Evolutionary conservation across 2,329 filamentous ascomycete species (phyloP).

Genomic region (Proliferodiscus dingleyae): DNA sequence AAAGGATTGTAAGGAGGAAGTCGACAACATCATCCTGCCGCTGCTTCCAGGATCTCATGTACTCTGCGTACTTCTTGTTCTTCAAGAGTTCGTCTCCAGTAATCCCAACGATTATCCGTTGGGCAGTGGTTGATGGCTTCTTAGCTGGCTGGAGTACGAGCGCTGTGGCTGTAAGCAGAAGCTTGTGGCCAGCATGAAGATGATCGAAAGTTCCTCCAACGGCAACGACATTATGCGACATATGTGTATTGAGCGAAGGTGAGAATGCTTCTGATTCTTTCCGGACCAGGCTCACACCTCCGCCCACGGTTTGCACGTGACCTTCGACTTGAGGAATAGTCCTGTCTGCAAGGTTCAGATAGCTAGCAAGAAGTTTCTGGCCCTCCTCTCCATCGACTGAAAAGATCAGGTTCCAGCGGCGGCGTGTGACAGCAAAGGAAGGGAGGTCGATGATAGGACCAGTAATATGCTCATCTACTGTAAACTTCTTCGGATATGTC

Average conservation of each 20-base stretch:
- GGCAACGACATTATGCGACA: conserved; percentile 57
- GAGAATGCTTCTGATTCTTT: conserved; percentile 1
- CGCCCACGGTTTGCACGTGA: conserved; percentile 48
- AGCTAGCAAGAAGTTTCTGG: conserved; percentile 49
- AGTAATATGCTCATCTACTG: conserved; percentile 29
- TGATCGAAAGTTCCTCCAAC: conserved; percentile 96
- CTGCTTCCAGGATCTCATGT: conserved; percentile 73
- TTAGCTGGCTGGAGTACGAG: conserved; percentile 58
- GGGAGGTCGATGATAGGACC: conserved; percentile 40
- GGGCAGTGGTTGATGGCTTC: conserved; percentile 34
- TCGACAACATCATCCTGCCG: conserved; percentile 64
- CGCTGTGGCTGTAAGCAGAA: conserved; percentile 84
- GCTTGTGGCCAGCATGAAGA: conserved; percentile 89
- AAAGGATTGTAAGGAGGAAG: conserved; percentile 66
- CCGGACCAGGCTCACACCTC: conserved; percentile 45
- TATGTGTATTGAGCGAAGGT: conserved; percentile 13
- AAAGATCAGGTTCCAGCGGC: conserved; percentile 62
- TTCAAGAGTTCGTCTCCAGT: conserved; percentile 81
- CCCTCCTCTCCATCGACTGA: conserved; percentile 61
- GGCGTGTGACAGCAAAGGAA: conserved; percentile 47
- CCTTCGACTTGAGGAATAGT: conserved; percentile 44
- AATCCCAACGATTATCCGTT: conserved; percentile 74
- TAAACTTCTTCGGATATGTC: conserved; percentile 44
- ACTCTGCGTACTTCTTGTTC: conserved; percentile 83
- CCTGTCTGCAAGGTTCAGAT: conserved; percentile 43